These are phyloP conservation scores for Leptographium radiaticola DNA, from an alignment of 2,329 filamentous ascomycete species.

Conservation along the genomic window DNA sequence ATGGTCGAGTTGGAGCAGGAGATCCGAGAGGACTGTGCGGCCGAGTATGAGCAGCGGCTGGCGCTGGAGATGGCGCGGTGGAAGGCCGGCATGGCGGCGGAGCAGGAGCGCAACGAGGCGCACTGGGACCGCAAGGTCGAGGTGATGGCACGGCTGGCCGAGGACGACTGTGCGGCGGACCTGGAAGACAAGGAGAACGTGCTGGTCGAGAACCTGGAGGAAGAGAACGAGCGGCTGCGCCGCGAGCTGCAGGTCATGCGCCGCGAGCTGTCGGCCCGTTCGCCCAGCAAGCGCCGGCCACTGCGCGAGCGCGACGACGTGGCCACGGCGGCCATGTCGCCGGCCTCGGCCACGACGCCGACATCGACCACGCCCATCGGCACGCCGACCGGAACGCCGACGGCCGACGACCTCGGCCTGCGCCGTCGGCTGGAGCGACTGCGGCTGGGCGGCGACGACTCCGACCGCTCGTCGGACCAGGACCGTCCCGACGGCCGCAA, in stretches of 20 bases:
- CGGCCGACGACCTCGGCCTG: conserved; percentile 11
- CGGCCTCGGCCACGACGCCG: conserved; percentile 3
- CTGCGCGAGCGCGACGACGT: conserved; percentile 41
- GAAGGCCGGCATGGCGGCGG: conserved; percentile 64
- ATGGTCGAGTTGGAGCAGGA: conserved; percentile 62
- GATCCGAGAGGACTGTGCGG: conserved; percentile 77
- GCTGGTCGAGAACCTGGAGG: conserved; percentile 49
- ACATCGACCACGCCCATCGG: neutral
- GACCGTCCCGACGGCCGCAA: neutral
- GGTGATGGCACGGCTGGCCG: conserved; percentile 32
- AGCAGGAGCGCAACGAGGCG: conserved; percentile 68
- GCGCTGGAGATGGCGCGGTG: conserved; percentile 66
- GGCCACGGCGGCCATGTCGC: neutral
- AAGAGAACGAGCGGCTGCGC: conserved; percentile 58
- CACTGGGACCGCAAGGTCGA: conserved; percentile 76
- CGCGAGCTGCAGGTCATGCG: conserved; percentile 52
- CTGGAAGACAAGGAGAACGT: conserved; percentile 48
- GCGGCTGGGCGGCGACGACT: conserved; percentile 28
- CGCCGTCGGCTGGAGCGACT: conserved; percentile 36
- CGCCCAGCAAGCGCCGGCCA: conserved; percentile 46
- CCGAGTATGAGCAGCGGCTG: conserved; percentile 71
- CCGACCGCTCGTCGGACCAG: neutral
- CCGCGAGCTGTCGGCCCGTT: conserved; percentile 50
- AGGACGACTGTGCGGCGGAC: conserved; percentile 30
- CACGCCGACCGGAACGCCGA: conserved; percentile 2